Percentiles rank a stretch among this genome's conserved stretches.
Conservation (phyloP, 2,329 filamentous ascomycete genomes). For the Fusarium mundagurra region DNA sequence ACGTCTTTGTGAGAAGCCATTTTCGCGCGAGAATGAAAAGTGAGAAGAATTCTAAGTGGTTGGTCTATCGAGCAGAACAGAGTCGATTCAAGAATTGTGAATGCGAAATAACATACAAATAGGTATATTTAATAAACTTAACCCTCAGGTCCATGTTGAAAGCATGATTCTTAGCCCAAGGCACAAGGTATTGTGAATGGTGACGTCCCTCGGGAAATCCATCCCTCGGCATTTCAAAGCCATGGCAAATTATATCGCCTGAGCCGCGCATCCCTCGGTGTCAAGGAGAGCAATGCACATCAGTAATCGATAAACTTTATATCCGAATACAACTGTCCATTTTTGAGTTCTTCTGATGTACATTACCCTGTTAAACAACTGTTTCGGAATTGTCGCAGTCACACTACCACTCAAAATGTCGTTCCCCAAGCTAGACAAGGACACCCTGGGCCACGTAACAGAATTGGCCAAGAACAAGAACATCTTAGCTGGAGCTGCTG, state of each 20-base stretch:
- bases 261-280: neutral
- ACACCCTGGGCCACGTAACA: neutral
- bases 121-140: accelerated
- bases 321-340: neutral
- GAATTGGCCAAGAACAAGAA: neutral
- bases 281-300: neutral
- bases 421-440: neutral
- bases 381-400: neutral
- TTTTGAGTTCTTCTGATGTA: neutral
- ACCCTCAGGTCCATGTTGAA: accelerated
- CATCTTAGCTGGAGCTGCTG: neutral
- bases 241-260: neutral
- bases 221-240: neutral
- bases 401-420: neutral
- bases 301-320: neutral
- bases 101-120: neutral
- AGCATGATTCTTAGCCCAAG: neutral
- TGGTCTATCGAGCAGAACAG: neutral
- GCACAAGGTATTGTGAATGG: neutral
- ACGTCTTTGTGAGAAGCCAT: neutral
- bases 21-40: neutral
- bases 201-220: neutral
- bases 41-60: no score
- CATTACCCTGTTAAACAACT: neutral
- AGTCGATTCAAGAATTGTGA: neutral